Percentiles rank a stretch among this genome's conserved stretches.
phyloP scores from a whole-genome alignment of 225 moss, liverwort and hornwort species.

The Sphagnum tenellum region DNA sequence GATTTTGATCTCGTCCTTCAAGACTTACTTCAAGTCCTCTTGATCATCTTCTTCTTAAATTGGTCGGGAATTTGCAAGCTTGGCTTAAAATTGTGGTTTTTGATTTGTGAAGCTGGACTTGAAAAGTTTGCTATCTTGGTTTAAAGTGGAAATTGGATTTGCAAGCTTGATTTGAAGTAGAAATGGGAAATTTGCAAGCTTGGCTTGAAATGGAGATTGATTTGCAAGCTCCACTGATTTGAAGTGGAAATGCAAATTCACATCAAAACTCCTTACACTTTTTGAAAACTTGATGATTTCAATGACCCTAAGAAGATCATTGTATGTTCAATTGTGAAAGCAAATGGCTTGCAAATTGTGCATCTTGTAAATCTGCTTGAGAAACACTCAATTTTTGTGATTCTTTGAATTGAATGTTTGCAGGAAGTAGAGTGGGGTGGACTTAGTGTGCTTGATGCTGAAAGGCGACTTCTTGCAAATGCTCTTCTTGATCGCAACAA shows the following conservation, averaged over 20 bases:
- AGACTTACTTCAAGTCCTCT: background rate
- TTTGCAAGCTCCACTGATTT: background rate
- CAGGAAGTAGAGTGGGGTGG: constrained; percentile 33
- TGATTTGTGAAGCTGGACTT: background rate
- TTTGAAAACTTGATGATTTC: background rate
- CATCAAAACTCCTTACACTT: background rate
- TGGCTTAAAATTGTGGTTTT: background rate
- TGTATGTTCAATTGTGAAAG: too few relatives aligned
- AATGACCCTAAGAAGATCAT: background rate
- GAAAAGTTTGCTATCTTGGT: background rate
- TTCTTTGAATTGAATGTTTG: background rate
- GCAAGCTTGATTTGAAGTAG: background rate
- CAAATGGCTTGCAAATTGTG: too few relatives aligned
- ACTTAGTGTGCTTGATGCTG: constrained; percentile 22
- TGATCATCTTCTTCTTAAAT: background rate
- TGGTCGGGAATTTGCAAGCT: background rate
- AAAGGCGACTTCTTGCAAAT: constrained; percentile 35
- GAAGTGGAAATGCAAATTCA: background rate
- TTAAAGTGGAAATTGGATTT: background rate
- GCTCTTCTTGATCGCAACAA: constrained; percentile 31
- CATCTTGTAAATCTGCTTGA: too few relatives aligned
- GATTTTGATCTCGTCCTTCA: too few relatives aligned
- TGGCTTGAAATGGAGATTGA: too few relatives aligned
- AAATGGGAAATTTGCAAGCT: too few relatives aligned
- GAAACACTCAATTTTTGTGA: background rate